phyloP scores from a whole-genome alignment of 495 filamentous ascomycete genomes.

The Astrocystis sublimbata region DNA sequence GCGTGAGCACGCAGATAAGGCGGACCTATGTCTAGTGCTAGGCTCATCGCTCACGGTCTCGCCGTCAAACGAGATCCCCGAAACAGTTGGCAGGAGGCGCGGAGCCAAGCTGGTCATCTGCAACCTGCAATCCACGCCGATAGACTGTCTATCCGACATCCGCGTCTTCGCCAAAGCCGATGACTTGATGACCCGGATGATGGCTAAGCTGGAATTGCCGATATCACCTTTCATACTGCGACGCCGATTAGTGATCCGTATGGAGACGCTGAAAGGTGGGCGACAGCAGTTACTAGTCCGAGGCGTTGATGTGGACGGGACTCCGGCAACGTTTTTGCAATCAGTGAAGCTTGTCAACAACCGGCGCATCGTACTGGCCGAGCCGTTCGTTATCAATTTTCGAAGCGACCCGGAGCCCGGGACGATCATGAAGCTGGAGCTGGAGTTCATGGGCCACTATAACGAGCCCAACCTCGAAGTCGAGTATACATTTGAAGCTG shows the following conservation, averaged over 20 bases:
- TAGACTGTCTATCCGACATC: constrained; percentile 35
- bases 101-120: constrained; percentile 42
- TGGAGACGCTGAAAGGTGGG: constrained; percentile 21
- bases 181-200: constrained; percentile 41
- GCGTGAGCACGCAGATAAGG: constrained; percentile 36
- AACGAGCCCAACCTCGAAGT: constrained; percentile 43
- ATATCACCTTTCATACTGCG: constrained; percentile 41
- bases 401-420: constrained; percentile 31
- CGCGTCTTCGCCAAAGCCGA: constrained; percentile 39
- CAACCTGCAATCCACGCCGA: constrained; percentile 47
- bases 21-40: constrained; percentile 47
- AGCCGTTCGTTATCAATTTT: constrained; percentile 43
- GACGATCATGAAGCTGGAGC: constrained; percentile 32
- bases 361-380: constrained; percentile 33
- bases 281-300: constrained; percentile 30
- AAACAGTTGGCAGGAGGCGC: constrained; percentile 33
- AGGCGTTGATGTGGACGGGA: constrained; percentile 46
- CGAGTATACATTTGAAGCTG: constrained; percentile 19
- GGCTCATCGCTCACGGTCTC: constrained; percentile 48
- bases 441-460: constrained; percentile 52
- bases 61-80: constrained; percentile 44
- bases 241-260: constrained; percentile 32
- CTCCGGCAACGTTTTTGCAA: constrained; percentile 44
- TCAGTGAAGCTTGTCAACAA: constrained; percentile 39
- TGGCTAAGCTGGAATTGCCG: constrained; percentile 39